Base-by-base conservation (phyloP, 106 monocot genomes). In the Cymbidium sinense region DNA sequence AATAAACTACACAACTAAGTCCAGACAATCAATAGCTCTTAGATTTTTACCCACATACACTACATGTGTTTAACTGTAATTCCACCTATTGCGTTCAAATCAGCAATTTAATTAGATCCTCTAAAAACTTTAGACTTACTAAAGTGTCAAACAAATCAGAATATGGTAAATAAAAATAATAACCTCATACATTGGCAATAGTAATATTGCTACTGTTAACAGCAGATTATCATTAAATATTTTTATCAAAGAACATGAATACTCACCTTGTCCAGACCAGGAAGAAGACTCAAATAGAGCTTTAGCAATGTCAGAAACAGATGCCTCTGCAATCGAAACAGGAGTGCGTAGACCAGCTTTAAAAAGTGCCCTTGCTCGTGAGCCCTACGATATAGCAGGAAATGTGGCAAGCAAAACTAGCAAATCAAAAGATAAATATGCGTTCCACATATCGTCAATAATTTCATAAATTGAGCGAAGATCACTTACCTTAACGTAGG, bases 361-460 rank as follows among this genome's bases (percentile, higher is more conserved):
- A 78, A 92, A 99, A 51, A 99, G 87, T 13, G 92, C 92, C 86
- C 98, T 88, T 13, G 98, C 98, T 78, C 98, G 86, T 81, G 94
- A 90, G 13, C 98, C 98, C 94, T 96, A 27, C 1, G 35, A 65
- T 20, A 43, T 6, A 13, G 37, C 36, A 81, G 76, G 50, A 12
- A 77, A 43, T 4, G 50, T 50, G 76, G 27, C 6, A 29, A 58
- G 55, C 50, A 28, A 75, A 25, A 29, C n/a, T 44, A 54, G 43
- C 33, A 58, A 37, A 43, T 78, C 27, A 7, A 23, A n/a, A 34
- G 2, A 44, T 1, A 54, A 35, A 75, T 8, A 50, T 35, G 21
- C 5, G 5, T 77, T 67, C n/a, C 51, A 2, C 10, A 36, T 36
- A 23, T 34, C 21, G 5, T 36, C 1, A 43, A 8, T 39, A 29